Conservation (phyloP, 2,329 filamentous ascomycete species). For the Cryphonectria carpinicola region DNA sequence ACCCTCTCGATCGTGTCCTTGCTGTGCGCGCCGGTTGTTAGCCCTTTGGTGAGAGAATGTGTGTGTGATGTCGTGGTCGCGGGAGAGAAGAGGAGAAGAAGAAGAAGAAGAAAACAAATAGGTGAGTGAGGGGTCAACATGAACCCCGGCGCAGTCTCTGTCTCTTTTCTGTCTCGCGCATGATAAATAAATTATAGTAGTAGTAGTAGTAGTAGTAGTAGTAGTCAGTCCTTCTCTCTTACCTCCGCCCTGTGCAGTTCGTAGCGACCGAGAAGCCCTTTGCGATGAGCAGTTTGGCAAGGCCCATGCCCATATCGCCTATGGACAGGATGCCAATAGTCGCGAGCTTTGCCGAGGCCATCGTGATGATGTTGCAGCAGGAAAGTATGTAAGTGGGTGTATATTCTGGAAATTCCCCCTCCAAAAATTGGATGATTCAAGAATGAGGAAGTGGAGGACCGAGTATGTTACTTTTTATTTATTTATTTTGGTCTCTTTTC, state of each 20-base stretch:
- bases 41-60: not conserved
- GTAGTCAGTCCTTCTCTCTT: constrained; percentile 17
- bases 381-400: not conserved
- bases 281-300: constrained; percentile 52
- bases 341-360: constrained; percentile 31
- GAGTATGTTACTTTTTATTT: not conserved
- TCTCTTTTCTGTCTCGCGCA: not conserved
- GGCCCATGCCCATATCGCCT: constrained; percentile 59
- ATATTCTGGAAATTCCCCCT: not conserved
- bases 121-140: not conserved
- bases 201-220: too few relatives aligned
- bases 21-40: constrained; percentile 39
- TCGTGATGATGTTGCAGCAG: constrained; percentile 1
- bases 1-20: constrained; percentile 63
- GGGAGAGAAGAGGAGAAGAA: not conserved
- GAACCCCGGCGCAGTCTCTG: not conserved
- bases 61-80: not conserved
- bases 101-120: not conserved
- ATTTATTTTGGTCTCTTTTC: not conserved
- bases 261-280: constrained; percentile 55
- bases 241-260: constrained; percentile 54
- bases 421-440: not conserved
- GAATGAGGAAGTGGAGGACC: not conserved
- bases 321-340: constrained; percentile 56
- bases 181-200: not conserved